Evolutionary conservation across 768 basidiomycete genomes (phyloP), one percentile per base, ranked within the genome.

Genomic region (Mycena olivaceomarginata): DNA sequence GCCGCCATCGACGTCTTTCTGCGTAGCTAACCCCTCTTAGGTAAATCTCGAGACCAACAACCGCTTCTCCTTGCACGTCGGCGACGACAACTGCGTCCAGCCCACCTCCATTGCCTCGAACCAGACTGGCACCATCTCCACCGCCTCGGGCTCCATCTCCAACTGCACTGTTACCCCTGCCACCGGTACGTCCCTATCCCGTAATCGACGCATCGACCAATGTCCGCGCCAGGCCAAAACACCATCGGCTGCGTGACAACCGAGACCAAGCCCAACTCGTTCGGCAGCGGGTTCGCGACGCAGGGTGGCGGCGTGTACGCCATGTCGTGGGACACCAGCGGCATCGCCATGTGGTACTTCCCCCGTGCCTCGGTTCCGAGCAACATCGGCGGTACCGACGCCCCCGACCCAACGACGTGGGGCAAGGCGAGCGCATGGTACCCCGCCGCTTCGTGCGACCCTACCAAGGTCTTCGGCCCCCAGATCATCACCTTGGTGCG

Each of bases 221-320:
- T 37, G 48, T 18, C 8, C 4, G 2, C n/a, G 13, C n/a, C 46
- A 64, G 74, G 69, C 41, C 62, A 76, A 79, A 75, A 75, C 74
- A 76, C 74, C 8, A 67, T 83, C 8, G 85, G 85, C 45, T 85
- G 85, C 40, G 85, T 82, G 43, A 80, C 83, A 25, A 79, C 39
- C 11, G 85, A 85, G 77, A 82, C 78, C 2, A 83, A 83, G 22
- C 82, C 74, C 18, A 85, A 85, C 39, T 86, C 83, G 48, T 86
- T 74, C 70, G 59, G 56, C 4, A 45, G 65, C 7, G 74, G 78
- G 25, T 85, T 85, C 56, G 75, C 81, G 0, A 10, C 40, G 3
- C 80, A 80, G 45, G 91, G 92, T n/a, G 93, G 93, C 8, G 93
- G 93, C 6, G 91, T 93, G 2, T 93, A 87, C 83, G 91, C 92